Evolutionary conservation across 2,329 filamentous ascomycete species (phyloP).

Genomic region (Ceratocystis papillata): DNA sequence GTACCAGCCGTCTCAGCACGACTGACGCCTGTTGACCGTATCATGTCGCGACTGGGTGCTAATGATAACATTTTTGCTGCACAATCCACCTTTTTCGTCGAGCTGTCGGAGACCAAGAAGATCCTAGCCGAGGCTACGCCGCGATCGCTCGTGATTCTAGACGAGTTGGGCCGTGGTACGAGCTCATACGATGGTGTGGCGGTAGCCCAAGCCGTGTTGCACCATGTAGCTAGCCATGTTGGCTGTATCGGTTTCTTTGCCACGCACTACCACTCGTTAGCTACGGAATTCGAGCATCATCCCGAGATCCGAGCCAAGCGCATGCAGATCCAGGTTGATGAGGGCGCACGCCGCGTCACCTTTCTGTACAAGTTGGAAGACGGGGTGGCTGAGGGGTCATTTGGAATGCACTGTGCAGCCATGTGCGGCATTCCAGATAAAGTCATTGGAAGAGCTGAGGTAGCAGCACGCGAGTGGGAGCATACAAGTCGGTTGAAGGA

Average conservation of each 20-base stretch:
- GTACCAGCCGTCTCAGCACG: constrained; percentile 72
- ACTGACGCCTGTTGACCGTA: constrained; percentile 85
- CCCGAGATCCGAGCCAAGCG: constrained; percentile 76
- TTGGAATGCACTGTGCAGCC: constrained; percentile 96
- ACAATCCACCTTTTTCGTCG: constrained; percentile 96
- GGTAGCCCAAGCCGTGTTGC: constrained; percentile 92
- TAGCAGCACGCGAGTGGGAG: constrained; percentile 85
- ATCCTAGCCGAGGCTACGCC: constrained; percentile 90
- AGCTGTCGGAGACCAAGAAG: constrained; percentile 95
- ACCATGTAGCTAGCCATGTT: constrained; percentile 86
- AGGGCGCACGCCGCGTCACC: constrained; percentile 72
- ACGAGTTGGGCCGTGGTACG: constrained; percentile 90
- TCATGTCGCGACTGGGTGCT: constrained; percentile 95
- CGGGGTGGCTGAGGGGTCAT: constrained; percentile 89
- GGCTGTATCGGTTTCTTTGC: constrained; percentile 95
- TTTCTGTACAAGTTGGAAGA: constrained; percentile 92
- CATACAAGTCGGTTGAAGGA: constrained; percentile 86
- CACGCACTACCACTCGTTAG: constrained; percentile 91
- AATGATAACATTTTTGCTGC: constrained; percentile 99
- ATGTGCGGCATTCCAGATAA: constrained; percentile 89
- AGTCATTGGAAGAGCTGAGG: constrained; percentile 77
- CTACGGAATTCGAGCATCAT: constrained; percentile 78
- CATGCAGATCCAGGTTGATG: constrained; percentile 93
- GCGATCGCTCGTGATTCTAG: constrained; percentile 87
- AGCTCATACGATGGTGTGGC: constrained; percentile 94